Percentiles rank a stretch among this genome's conserved stretches.
These are phyloP conservation scores for Ceratobasidium sp. DNA, from an alignment of 1,284 basidiomycete species.

Conservation along the genomic window DNA sequence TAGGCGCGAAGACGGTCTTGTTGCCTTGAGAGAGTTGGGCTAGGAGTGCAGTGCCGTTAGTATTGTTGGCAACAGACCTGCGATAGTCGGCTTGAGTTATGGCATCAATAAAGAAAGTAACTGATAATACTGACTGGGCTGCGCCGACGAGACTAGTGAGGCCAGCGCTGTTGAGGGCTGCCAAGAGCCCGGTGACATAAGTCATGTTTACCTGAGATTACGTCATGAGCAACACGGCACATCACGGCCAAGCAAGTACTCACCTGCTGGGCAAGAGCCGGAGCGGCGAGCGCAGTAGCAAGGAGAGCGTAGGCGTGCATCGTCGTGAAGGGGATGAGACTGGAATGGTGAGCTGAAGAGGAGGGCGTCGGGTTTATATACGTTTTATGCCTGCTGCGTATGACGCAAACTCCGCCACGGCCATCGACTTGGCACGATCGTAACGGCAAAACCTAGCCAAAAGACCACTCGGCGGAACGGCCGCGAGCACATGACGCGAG, in stretches of 20 bases:
- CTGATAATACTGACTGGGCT: constrained; percentile 58
- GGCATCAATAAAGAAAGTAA: constrained; percentile 59
- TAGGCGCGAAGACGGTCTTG: constrained; percentile 57
- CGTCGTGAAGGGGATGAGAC: constrained; percentile 42
- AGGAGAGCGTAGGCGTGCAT: constrained; percentile 47
- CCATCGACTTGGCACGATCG: constrained; percentile 19
- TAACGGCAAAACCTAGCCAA: neutral
- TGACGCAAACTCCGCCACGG: neutral
- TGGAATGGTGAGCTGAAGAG: neutral
- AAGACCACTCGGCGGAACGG: neutral
- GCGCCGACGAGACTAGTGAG: constrained; percentile 57
- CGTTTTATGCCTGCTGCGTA: no score
- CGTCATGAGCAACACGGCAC: neutral
- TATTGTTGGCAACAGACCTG: constrained; percentile 64
- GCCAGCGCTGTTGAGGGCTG: constrained; percentile 53
- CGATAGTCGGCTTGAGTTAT: constrained; percentile 55
- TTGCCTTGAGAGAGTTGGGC: constrained; percentile 49
- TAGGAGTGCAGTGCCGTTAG: constrained; percentile 53
- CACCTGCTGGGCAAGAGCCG: constrained; percentile 45
- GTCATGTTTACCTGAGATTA: constrained; percentile 49
- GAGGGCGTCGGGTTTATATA: constrained; percentile 5
- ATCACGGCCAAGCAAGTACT: neutral
- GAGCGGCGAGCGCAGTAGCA: constrained; percentile 44
- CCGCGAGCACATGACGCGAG: neutral
- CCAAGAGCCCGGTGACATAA: constrained; percentile 53